Evolutionary conservation across 441 rosid species (phyloP), one percentile per base, ranked within the genome.

Genomic region (Biscutella laevigata): DNA sequence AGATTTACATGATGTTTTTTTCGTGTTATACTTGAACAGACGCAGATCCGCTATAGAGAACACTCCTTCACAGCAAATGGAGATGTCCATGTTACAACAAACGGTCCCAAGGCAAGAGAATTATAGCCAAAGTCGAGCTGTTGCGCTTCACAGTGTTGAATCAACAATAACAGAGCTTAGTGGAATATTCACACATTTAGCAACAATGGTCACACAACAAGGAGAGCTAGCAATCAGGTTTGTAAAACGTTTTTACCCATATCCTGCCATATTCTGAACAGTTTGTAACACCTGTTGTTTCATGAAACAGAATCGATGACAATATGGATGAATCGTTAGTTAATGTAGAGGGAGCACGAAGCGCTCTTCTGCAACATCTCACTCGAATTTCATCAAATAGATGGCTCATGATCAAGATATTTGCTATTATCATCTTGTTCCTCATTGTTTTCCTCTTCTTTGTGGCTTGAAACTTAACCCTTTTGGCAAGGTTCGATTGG

Each of bases 171-270:
- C 94, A 53, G 98, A 88, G 76, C 96, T 88, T 1, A 61, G 98
- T 21, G 95, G 95, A 42, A 87, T 91, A 70, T 91, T 91, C 71
- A 85, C 96, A 0, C 90, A 85, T 71, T 67, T 91, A 67, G 96
- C 98, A 53, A 85, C 98, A 8, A 87, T 91, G 96, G 96, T 91
- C 37, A 81, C 95, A 19, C 84, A 87, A 57, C 96, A 87, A 39
- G 98, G 96, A 36, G 94, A 91, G 72, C 80, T 87, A 61, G 96
- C 96, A 43, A 87, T 88, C 76, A 83, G 95, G 95, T 67, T 58
- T 48, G 47, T 6, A 29, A 25, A 35, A 11, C 35, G 11, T 16
- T 32, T 13, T 33, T 17, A 53, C 53, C 41, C 10, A 28, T 8
- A 46, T 13, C 30, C 30, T 29, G 16, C 20, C 45, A 60, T 47